phyloP scores from a whole-genome alignment of 768 basidiomycete genomes.

The Serpula lacrymans region DNA sequence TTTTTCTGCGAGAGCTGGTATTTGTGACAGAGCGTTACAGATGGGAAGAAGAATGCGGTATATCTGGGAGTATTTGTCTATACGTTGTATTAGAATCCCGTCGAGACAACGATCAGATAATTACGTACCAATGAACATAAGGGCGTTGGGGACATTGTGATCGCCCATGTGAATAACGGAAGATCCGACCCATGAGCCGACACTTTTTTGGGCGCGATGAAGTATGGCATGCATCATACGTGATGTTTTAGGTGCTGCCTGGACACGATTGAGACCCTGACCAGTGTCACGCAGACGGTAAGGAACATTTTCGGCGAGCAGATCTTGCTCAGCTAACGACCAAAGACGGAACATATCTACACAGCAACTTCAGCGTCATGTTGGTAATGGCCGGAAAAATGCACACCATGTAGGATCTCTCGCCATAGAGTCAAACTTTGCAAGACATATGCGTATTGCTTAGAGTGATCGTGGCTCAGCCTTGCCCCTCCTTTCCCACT shows the following conservation, averaged over 20 bases:
- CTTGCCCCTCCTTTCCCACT: slow-evolving; percentile 79
- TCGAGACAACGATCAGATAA: neutral
- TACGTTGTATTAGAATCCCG: neutral
- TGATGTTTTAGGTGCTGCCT: slow-evolving; percentile 84
- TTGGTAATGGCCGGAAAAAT: neutral
- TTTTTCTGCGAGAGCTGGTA: slow-evolving; percentile 60
- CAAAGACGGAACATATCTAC: slow-evolving; percentile 87
- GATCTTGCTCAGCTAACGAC: slow-evolving; percentile 77
- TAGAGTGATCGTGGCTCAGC: slow-evolving; percentile 78
- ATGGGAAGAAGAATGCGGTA: slow-evolving; percentile 88
- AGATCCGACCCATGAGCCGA: slow-evolving; percentile 82
- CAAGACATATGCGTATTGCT: slow-evolving; percentile 82
- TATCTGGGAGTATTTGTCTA: slow-evolving; percentile 87
- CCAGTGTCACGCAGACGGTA: slow-evolving; percentile 88
- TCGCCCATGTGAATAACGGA: slow-evolving; percentile 91
- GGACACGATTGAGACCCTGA: slow-evolving; percentile 88
- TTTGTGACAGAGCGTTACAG: slow-evolving; percentile 75
- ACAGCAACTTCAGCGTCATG: neutral
- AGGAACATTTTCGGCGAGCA: slow-evolving; percentile 68
- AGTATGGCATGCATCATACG: slow-evolving; percentile 88
- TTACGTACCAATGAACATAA: slow-evolving; percentile 79
- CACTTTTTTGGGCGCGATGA: slow-evolving; percentile 75
- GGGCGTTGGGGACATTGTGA: slow-evolving; percentile 56
- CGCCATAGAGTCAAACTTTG: slow-evolving; percentile 87
- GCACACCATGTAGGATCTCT: slow-evolving; percentile 76